Evolutionary conservation across 345 rosid genomes (phyloP), one percentile per base, ranked within the genome.

Genomic region (Boechera retrofracta): DNA sequence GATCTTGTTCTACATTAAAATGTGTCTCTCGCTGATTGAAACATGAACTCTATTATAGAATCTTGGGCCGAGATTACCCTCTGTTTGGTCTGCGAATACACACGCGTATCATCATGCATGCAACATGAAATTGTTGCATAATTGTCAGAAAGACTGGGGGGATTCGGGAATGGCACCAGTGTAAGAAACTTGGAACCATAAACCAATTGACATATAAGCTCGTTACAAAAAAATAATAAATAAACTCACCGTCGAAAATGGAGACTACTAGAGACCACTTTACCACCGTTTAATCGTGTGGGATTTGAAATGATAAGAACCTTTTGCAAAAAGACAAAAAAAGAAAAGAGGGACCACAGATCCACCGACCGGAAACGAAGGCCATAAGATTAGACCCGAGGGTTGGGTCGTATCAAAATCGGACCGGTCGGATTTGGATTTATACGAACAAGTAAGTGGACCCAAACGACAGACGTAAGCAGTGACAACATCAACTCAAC

Each of bases 401-500:
- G 42, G 72, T 57, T 77, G 47, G 67, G 81, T 77, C 72, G 80
- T 63, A 52, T 45, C 75, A 1, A 21, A 21, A 21, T 21, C 24
- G 76, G 71, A 70, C 73, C 81, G 73, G 81, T 65, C 56, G 69
- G 77, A 59, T 66, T 52, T 78, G 69, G 73, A 59, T 26, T 44
- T 42, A 58, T 35, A 62, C 52, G 32, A 13, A 44, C 44, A 2
- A 44, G 11, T 6, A 41, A 66, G 73, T 62, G 71, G 82, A 47
- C 58, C 78, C 56, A 29, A 2, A 15, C 44, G 35, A 67, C 33
- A 85, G 85, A 69, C 95, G 98, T 86, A 94, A 88, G 98, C 98
- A 84, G 73, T 94, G 97, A 94, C 97, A 85, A 84, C 89, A 91
- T 85, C 88, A 41, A 16, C 60, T 54, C 70, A 42, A 18, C 9